Evolutionary conservation across 495 filamentous ascomycete species (phyloP).

Genomic region (Monascus purpureus): DNA sequence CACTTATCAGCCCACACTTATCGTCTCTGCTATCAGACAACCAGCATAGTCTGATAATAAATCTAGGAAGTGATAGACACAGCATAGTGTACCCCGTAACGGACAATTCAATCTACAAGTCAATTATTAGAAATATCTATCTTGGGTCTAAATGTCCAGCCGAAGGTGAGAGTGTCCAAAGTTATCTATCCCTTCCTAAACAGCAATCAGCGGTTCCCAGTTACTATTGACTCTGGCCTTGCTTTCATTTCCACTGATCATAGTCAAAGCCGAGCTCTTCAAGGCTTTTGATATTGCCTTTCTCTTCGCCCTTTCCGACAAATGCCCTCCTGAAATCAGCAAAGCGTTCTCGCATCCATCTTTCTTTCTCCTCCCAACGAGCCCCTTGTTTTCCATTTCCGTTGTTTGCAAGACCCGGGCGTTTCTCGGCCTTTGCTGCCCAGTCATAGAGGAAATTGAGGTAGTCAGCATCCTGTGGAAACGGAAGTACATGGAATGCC

Average conservation of each 20-base stretch:
- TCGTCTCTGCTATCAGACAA: conserved; percentile 10
- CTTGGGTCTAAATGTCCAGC: no score
- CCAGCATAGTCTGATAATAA: no score
- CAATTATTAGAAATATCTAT: no score
- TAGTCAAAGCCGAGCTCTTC: conserved; percentile 49
- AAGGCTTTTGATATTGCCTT: conserved; percentile 28
- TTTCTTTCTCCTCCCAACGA: conserved; percentile 50
- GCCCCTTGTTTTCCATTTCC: conserved; percentile 49
- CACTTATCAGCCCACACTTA: conserved; percentile 7
- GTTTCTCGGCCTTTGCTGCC: conserved; percentile 31
- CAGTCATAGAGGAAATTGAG: conserved; percentile 58
- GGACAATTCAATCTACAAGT: no score
- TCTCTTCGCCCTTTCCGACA: conserved; percentile 29
- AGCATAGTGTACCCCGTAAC: no score
- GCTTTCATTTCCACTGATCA: conserved; percentile 20
- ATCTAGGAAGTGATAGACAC: no score
- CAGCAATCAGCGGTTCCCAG: no score
- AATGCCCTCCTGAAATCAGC: conserved; percentile 43
- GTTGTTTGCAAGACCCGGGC: conserved; percentile 26
- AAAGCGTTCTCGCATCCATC: conserved; percentile 46
- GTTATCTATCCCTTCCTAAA: no score
- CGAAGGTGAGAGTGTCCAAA: no score
- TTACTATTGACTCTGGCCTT: no score
- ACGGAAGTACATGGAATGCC: conserved; percentile 51
- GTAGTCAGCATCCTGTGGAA: conserved; percentile 63